Evolutionary conservation across 1,139 yeast species (phyloP), one percentile per base, ranked within the genome.

Genomic region (Saccharomyces hybrid): DNA sequence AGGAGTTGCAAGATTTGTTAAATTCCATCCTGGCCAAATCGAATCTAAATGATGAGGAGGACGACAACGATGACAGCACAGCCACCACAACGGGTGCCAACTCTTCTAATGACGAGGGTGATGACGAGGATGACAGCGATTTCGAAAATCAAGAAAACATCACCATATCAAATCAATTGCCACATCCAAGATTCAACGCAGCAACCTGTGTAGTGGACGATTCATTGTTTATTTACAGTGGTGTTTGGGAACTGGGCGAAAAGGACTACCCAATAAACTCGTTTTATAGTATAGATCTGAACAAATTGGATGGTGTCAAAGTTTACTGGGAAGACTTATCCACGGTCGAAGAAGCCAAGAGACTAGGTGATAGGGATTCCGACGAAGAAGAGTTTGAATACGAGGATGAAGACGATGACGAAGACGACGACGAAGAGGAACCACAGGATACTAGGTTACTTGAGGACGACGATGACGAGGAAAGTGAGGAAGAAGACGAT

Each of bases 111-210:
- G 65, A 56, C 11, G 60, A 57, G 1, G 73, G 67, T 5, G 71
- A 68, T 0, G 70, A 68, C 3, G 69, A 65, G 11, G 65, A 60
- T 4, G 70, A 64, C 5, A 66, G 58, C 1, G 68, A 60, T 2
- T 76, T 73, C 25, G 78, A 76, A 14, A 78, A 72, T 16, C 75
- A 72, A 19, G 71, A 70, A 3, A 70, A 71, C 5, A 47, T 47
- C 13, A 28, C 29, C 16, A 42, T 83, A 0, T 72, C 82, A 60
- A 80, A 75, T 55, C 82, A 79, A 61, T 71, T 88, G 52, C 98
- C 98, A 1, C 98, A 93, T 66, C 83, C 93, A 5, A 77, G 98
- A 65, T 93, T 90, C 75, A 91, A 93, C 66, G 84, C 97, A 3
- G 75, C 93, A 1, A 81, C 91, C 3, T 84, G 95, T 57, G 96